Conservation (phyloP, 805 yeast genomes). For the Starmerella apis region DNA sequence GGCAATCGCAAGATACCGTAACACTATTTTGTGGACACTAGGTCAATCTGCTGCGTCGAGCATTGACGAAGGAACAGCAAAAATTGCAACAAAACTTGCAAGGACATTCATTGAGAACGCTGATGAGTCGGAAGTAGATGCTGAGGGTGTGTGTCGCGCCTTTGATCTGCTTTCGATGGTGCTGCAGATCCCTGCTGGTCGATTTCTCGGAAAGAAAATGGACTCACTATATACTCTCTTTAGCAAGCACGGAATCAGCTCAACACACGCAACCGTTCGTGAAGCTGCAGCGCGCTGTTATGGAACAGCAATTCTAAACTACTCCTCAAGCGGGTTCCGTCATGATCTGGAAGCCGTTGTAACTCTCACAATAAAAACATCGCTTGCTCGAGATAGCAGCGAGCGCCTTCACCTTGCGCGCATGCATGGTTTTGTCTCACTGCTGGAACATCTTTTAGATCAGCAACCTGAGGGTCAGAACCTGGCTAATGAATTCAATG, state of each 20-base stretch:
- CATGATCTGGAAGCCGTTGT: constrained; percentile 4
- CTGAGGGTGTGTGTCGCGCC: constrained; percentile 25
- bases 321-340: constrained; percentile 3
- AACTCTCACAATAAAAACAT: neutral
- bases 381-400: neutral
- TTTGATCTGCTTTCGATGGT: constrained; percentile 27
- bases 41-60: constrained; percentile 19
- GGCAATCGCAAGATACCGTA: constrained; percentile 16
- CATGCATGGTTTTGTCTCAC: neutral
- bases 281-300: constrained; percentile 29
- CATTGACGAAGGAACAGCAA: constrained; percentile 29
- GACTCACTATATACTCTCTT: constrained; percentile 26
- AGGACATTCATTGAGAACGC: constrained; percentile 21
- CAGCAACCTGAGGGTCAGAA: neutral
- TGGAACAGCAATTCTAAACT: constrained; percentile 17
- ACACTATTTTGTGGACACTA: constrained; percentile 23
- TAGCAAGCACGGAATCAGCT: constrained; percentile 25
- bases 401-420: neutral
- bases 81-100: constrained; percentile 31
- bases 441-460: neutral
- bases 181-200: constrained; percentile 14
- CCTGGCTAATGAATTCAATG: constrained; percentile 13
- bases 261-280: constrained; percentile 24
- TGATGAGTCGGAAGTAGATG: constrained; percentile 29
- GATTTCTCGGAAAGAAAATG: constrained; percentile 12